phyloP scores from a whole-genome alignment of 1,139 yeast genomes.

The Yamadazyma buinensis region DNA sequence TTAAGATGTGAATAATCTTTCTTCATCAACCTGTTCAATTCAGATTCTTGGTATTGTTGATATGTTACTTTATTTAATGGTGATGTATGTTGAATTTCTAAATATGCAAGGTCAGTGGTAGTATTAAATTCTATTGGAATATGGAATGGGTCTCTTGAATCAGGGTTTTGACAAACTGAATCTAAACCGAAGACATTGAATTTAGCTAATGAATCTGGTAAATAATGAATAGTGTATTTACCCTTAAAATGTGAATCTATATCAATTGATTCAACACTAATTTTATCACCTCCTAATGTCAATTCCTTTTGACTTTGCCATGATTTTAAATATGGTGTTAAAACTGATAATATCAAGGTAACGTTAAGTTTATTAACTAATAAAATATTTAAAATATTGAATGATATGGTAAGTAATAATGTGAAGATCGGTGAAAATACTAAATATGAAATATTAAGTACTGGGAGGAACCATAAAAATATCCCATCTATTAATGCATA shows the following conservation, averaged over 20 bases:
- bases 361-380: slow-evolving; percentile 37
- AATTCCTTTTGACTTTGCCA: slow-evolving; percentile 54
- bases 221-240: slow-evolving; percentile 74
- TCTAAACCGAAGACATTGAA: slow-evolving; percentile 72
- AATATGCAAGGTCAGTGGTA: slow-evolving; percentile 62
- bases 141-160: slow-evolving; percentile 19
- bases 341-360: slow-evolving; percentile 30
- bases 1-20: slow-evolving; percentile 39
- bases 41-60: slow-evolving; percentile 54
- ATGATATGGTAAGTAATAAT: slow-evolving; percentile 33
- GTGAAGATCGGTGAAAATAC: slow-evolving; percentile 56
- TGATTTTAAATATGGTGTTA: slow-evolving; percentile 45
- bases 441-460: slow-evolving; percentile 70
- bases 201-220: slow-evolving; percentile 88
- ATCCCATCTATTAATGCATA: slow-evolving; percentile 71
- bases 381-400: slow-evolving; percentile 38
- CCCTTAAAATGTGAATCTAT: slow-evolving; percentile 79
- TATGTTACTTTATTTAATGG: slow-evolving; percentile 47
- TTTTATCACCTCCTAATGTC: slow-evolving; percentile 60
- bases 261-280: slow-evolving; percentile 46
- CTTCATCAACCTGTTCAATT: slow-evolving; percentile 44
- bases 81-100: slow-evolving; percentile 64
- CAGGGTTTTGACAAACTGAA: slow-evolving; percentile 52
- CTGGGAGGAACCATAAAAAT: slow-evolving; percentile 66
- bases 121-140: slow-evolving; percentile 84